phyloP scores from a whole-genome alignment of 2,329 filamentous ascomycete genomes.

The Akanthomyces uredinophilus region DNA sequence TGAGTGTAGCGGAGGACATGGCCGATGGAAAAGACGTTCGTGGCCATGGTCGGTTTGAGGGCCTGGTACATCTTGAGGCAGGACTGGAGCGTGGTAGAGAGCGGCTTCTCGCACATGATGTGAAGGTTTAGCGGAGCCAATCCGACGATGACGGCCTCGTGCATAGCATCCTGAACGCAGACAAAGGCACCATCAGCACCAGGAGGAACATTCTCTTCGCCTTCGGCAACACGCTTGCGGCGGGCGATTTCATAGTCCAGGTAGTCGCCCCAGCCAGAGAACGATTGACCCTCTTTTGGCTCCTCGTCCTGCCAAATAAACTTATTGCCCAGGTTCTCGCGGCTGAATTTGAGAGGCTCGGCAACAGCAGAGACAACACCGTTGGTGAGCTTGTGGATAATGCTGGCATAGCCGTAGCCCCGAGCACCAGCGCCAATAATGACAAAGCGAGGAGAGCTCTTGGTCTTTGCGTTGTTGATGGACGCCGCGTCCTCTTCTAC shows the following conservation, averaged over 20 bases:
- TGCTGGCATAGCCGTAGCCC: conserved; percentile 67
- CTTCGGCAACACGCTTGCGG: conserved; percentile 46
- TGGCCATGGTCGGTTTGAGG: conserved; percentile 33
- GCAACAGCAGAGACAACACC: conserved; percentile 72
- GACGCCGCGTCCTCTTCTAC: background rate
- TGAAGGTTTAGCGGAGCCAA: conserved; percentile 68
- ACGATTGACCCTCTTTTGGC: conserved; percentile 60
- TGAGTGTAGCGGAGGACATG: conserved; percentile 92
- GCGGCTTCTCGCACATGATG: conserved; percentile 91
- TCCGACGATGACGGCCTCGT: conserved; percentile 72
- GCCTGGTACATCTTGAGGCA: conserved; percentile 70
- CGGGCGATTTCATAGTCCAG: conserved; percentile 64
- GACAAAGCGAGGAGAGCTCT: conserved; percentile 59
- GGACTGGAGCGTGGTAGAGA: conserved; percentile 73
- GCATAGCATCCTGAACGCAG: conserved; percentile 80
- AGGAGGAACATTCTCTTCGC: conserved; percentile 39
- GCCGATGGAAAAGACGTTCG: conserved; percentile 75
- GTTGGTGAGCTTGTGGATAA: conserved; percentile 58
- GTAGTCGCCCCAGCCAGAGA: conserved; percentile 70
- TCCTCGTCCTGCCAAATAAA: conserved; percentile 63
- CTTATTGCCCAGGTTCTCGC: conserved; percentile 60
- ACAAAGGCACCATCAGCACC: conserved; percentile 60
- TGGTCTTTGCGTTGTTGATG: conserved; percentile 24
- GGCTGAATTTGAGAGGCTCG: conserved; percentile 75
- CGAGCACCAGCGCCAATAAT: conserved; percentile 80